Percentiles rank a stretch among this genome's conserved stretches.
These are phyloP conservation scores for Ceratocystiopsis brevicomis DNA, from an alignment of 2,329 filamentous ascomycete species.

Conservation along the genomic window DNA sequence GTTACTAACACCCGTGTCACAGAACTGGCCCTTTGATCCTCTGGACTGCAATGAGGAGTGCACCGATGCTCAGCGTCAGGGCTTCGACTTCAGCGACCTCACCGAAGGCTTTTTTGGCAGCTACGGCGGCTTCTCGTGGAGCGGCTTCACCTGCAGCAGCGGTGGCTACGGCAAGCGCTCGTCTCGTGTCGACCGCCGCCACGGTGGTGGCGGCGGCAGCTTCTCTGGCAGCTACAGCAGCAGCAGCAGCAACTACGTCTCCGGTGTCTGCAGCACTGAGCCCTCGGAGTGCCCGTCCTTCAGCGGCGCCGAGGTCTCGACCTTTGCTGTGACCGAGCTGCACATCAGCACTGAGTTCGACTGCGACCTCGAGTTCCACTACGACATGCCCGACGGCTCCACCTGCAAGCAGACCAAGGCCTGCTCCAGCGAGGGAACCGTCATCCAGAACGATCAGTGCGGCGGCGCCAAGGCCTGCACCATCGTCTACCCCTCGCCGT, in stretches of 20 bases:
- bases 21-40: constrained; percentile 34
- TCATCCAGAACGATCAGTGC: constrained; percentile 70
- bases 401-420: constrained; percentile 59
- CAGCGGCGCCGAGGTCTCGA: constrained; percentile 25
- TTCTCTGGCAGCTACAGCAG: constrained; percentile 7
- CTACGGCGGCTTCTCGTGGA: constrained; percentile 59
- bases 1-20: constrained; percentile 1
- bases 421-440: constrained; percentile 49
- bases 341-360: constrained; percentile 58
- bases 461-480: constrained; percentile 73
- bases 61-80: constrained; percentile 44
- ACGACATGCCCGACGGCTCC: constrained; percentile 65
- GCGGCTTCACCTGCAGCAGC: constrained; percentile 50
- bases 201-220: constrained; percentile 7
- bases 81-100: constrained; percentile 56
- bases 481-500: constrained; percentile 41
- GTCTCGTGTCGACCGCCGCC: constrained; percentile 32
- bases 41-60: constrained; percentile 62
- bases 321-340: constrained; percentile 61
- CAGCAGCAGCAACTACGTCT: constrained; percentile 38
- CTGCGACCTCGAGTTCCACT: constrained; percentile 68
- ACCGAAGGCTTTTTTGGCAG: constrained; percentile 36
- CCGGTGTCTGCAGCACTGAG: constrained; percentile 30
- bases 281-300: constrained; percentile 37
- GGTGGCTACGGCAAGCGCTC: constrained; percentile 36